Percentiles rank a stretch among this genome's conserved stretches.
Conservation (phyloP, 2,329 filamentous ascomycete species). For the Mariannaea sp. region DNA sequence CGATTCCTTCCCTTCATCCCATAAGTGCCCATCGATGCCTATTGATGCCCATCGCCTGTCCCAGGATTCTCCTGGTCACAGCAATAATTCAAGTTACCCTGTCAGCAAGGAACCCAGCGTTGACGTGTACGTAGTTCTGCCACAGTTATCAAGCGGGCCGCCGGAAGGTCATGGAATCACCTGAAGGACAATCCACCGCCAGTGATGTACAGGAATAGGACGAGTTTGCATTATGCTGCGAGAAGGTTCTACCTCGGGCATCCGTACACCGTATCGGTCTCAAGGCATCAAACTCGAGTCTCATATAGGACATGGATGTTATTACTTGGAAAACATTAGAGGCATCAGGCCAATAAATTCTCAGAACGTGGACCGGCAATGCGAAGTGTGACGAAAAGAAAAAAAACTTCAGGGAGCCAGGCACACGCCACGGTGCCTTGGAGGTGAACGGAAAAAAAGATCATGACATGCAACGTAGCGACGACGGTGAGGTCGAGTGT, state of each 20-base stretch:
- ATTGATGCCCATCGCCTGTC: neutral
- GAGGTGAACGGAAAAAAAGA: constrained; percentile 7
- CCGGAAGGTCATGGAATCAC: neutral
- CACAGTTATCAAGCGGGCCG: neutral
- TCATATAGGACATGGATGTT: neutral
- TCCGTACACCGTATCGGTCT: neutral
- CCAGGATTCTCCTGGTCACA: constrained; percentile 2
- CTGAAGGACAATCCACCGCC: neutral
- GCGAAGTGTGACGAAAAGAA: no score
- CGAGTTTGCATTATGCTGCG: neutral
- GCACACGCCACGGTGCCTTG: neutral
- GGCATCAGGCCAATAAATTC: constrained; percentile 10
- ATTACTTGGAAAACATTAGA: neutral
- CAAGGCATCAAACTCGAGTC: neutral
- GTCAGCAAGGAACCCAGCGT: constrained; percentile 1
- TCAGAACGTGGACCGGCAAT: constrained; percentile 15
- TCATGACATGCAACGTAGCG: constrained; percentile 8
- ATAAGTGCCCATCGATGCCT: neutral
- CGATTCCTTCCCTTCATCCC: neutral
- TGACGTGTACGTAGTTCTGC: constrained; percentile 15
- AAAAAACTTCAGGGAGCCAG: constrained; percentile 11
- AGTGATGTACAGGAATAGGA: neutral
- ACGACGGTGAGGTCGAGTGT: neutral
- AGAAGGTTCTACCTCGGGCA: neutral
- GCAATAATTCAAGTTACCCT: neutral